Percentiles rank a stretch among this genome's conserved stretches.
Evolutionary conservation across 2,329 filamentous ascomycete species (phyloP).

Genomic region (Calonectria fujianensis): DNA sequence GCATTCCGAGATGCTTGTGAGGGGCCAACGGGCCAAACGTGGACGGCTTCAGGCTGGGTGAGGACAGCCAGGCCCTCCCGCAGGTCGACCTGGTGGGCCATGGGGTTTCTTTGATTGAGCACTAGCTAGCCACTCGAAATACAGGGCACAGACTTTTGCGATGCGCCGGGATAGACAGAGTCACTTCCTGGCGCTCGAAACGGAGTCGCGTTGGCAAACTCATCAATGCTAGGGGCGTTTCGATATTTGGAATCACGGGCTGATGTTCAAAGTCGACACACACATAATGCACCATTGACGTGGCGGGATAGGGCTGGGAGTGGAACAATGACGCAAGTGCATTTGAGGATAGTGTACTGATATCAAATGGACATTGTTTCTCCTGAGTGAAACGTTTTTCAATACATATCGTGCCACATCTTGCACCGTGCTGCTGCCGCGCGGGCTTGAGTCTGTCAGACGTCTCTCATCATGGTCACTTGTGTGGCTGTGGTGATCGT

Average conservation of each 20-base stretch:
- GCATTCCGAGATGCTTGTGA: neutral
- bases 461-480: neutral
- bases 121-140: neutral
- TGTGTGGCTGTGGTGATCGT: slow-evolving; percentile 3
- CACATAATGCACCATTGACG: slow-evolving; percentile 4
- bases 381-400: slow-evolving; percentile 12
- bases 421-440: neutral
- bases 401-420: neutral
- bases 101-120: neutral
- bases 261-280: neutral
- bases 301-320: slow-evolving; percentile 21
- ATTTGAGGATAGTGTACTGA: neutral
- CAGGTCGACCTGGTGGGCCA: neutral
- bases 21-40: neutral
- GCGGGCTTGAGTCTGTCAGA: neutral
- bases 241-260: slow-evolving; percentile 2
- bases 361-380: neutral
- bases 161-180: neutral
- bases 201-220: neutral
- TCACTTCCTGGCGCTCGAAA: neutral
- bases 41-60: neutral
- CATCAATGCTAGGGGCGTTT: neutral
- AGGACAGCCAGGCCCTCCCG: neutral
- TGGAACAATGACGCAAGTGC: neutral
- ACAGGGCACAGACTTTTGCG: slow-evolving; percentile 12